Conservation (phyloP, 2,329 filamentous ascomycete species). For the Corniculantispora saksenae region DNA sequence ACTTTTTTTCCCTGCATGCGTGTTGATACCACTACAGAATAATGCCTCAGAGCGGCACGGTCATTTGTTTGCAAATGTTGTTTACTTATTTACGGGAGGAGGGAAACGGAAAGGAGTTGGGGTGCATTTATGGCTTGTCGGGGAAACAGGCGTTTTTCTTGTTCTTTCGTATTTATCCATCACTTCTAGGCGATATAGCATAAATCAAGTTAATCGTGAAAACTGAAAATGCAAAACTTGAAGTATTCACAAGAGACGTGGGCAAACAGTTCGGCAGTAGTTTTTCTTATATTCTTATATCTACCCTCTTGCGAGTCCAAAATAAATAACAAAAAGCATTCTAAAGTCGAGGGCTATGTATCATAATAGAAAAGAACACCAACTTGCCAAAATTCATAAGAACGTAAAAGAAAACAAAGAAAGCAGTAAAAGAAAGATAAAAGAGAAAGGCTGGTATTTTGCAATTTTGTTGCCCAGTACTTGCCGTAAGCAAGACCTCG, state of each 20-base stretch:
- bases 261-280: neutral
- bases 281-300: neutral
- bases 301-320: conserved; percentile 9
- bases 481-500: neutral
- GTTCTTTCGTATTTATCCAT: too few species aligned
- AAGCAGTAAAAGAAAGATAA: neutral
- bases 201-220: neutral
- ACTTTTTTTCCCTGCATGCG: neutral
- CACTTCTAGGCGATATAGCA: neutral
- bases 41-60: neutral
- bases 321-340: neutral
- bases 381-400: conserved; percentile 9
- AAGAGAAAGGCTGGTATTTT: neutral
- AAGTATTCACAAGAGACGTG: neutral
- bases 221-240: neutral
- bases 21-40: neutral
- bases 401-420: neutral
- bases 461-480: neutral
- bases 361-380: neutral
- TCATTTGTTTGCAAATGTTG: neutral
- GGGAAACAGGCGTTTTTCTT: neutral
- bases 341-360: conserved; percentile 14
- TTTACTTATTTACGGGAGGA: neutral
- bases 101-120: too few species aligned
- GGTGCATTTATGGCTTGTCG: too few species aligned